phyloP scores from a whole-genome alignment of 768 basidiomycete genomes.

The Serpula lacrymans region DNA sequence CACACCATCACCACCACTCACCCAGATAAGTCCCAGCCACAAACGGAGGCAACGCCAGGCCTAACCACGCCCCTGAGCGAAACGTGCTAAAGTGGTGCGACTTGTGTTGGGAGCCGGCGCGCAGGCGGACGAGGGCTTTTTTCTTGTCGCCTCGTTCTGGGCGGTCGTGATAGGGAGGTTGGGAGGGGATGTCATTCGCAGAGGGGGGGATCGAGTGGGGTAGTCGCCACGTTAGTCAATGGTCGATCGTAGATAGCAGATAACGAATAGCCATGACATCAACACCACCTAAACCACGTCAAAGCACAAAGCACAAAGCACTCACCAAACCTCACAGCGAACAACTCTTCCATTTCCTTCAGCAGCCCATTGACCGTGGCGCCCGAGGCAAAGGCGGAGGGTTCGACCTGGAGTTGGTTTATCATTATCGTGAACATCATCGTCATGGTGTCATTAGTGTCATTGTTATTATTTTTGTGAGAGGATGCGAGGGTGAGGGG shows the following conservation, averaged over 20 bases:
- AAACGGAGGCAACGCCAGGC: slow-evolving; percentile 68
- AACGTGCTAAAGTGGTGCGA: slow-evolving; percentile 72
- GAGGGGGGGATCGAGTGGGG: not conserved
- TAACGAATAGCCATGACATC: no score
- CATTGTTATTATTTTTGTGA: no score
- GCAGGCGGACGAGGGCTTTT: slow-evolving; percentile 64
- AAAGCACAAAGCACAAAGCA: slow-evolving; percentile 8
- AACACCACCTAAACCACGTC: no score
- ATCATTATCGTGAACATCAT: no score
- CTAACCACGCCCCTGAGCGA: slow-evolving; percentile 69
- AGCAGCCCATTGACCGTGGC: slow-evolving; percentile 62
- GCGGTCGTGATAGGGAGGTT: not conserved
- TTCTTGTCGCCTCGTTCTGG: slow-evolving; percentile 73
- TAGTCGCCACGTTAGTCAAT: not conserved
- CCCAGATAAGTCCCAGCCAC: slow-evolving; percentile 61
- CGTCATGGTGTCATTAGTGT: no score
- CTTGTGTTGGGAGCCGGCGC: slow-evolving; percentile 46
- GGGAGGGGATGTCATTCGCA: not conserved
- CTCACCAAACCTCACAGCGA: slow-evolving; percentile 74
- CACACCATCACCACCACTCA: slow-evolving; percentile 34
- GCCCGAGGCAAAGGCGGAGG: slow-evolving; percentile 64
- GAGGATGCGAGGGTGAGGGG: no score
- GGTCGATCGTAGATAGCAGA: not conserved
- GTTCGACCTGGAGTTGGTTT: slow-evolving; percentile 74
- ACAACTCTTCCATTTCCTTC: slow-evolving; percentile 72